phyloP scores from a whole-genome alignment of 257 asterid genomes.

The Solanum clarkiae region DNA sequence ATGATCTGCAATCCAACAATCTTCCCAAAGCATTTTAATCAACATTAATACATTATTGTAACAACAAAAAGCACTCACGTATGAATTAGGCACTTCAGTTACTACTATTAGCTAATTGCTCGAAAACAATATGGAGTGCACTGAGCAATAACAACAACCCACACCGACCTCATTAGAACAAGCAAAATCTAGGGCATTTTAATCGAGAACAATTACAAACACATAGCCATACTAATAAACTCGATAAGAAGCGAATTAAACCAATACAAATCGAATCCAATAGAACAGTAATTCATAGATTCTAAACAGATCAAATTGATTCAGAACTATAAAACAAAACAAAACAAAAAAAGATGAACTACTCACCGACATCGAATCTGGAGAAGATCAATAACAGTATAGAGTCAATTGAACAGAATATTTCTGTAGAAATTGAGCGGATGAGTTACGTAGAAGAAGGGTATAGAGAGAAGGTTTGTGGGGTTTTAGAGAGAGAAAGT shows the following conservation, averaged over 20 bases:
- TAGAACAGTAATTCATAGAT: not conserved
- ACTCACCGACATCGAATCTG: not conserved
- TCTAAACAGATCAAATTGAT: not conserved
- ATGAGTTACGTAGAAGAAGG: not conserved
- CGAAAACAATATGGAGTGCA: not conserved
- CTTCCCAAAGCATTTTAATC: not conserved
- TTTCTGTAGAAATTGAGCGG: not conserved
- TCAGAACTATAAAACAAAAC: not conserved
- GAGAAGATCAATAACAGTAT: not conserved
- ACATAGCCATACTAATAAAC: not conserved
- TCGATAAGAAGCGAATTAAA: not conserved
- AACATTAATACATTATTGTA: not conserved
- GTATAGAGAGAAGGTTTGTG: not conserved
- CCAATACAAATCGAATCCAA: not conserved
- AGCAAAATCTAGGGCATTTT: not conserved
- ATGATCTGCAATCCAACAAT: not conserved
- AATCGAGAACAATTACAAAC: not conserved
- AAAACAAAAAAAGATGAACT: not conserved
- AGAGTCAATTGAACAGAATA: not conserved
- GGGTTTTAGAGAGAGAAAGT: not conserved
- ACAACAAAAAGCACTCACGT: not conserved
- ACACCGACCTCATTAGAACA: not conserved
- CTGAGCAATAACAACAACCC: not conserved
- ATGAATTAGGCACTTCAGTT: not conserved
- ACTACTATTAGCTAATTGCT: not conserved